Conservation (phyloP, 139 green algal species). For the Volvox reticuliferus region DNA sequence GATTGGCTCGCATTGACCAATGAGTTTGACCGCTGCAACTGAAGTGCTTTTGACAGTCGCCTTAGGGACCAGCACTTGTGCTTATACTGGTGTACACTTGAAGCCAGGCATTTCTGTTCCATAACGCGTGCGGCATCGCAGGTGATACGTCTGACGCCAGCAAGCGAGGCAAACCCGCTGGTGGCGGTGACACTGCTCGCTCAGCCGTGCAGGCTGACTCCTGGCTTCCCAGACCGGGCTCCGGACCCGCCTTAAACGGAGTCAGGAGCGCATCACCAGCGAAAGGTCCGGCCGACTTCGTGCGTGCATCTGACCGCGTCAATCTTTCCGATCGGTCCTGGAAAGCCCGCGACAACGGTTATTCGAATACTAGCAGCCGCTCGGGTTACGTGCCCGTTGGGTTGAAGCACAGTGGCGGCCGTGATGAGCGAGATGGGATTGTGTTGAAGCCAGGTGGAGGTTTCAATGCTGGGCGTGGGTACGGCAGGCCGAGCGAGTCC, state of each 20-base stretch:
- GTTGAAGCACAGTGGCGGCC: not conserved
- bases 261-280: not conserved
- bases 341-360: constrained; percentile 10
- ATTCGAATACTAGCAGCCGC: not conserved
- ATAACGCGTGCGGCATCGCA: not conserved
- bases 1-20: not conserved
- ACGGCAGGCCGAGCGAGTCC: not conserved
- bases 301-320: not conserved
- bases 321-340: not conserved
- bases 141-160: not conserved
- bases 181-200: not conserved
- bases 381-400: constrained; percentile 1
- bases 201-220: not conserved
- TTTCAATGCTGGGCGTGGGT: not conserved
- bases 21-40: not conserved
- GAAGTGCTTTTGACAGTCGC: not conserved
- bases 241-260: not conserved
- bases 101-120: no score
- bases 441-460: constrained; percentile 4
- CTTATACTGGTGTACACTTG: no score
- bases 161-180: constrained; percentile 3
- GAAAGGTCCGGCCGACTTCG: not conserved
- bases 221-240: not conserved
- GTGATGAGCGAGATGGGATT: not conserved
- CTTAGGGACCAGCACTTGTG: no score